Conservation (phyloP, 345 rosid species). For the Physaria fendleri region DNA sequence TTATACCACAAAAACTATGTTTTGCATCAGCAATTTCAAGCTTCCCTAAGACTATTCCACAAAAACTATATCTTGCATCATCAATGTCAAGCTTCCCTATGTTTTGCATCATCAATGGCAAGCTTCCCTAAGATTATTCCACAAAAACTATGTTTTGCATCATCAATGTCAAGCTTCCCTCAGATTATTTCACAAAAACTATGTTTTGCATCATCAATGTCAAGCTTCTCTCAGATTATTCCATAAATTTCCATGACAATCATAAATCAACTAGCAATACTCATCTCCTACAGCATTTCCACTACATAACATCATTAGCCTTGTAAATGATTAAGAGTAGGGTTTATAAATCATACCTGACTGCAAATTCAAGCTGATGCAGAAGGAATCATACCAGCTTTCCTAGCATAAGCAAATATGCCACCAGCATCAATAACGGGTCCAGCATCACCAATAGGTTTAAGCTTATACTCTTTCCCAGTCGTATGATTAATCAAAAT, state of each 20-base stretch:
- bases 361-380: neutral
- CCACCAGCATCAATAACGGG: conserved; percentile 86
- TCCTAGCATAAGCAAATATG: conserved; percentile 79
- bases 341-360: conserved; percentile 1
- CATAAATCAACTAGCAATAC: neutral
- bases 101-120: too few relatives aligned
- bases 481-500: conserved; percentile 73
- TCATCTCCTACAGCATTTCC: conserved; percentile 1
- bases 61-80: too few relatives aligned
- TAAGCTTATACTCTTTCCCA: conserved; percentile 71
- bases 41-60: too few relatives aligned
- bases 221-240: neutral
- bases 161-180: too few relatives aligned
- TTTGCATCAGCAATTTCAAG: too few relatives aligned
- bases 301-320: too few relatives aligned
- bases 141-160: too few relatives aligned
- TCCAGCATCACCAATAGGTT: conserved; percentile 86
- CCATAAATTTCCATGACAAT: neutral
- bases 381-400: conserved; percentile 75
- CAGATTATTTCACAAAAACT: too few relatives aligned
- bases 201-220: neutral
- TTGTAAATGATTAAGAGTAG: neutral
- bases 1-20: too few relatives aligned
- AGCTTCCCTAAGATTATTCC: too few relatives aligned
- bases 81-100: too few relatives aligned